phyloP scores from a whole-genome alignment of 768 basidiomycete genomes.

The Rhodotorula sphaerocarpa region DNA sequence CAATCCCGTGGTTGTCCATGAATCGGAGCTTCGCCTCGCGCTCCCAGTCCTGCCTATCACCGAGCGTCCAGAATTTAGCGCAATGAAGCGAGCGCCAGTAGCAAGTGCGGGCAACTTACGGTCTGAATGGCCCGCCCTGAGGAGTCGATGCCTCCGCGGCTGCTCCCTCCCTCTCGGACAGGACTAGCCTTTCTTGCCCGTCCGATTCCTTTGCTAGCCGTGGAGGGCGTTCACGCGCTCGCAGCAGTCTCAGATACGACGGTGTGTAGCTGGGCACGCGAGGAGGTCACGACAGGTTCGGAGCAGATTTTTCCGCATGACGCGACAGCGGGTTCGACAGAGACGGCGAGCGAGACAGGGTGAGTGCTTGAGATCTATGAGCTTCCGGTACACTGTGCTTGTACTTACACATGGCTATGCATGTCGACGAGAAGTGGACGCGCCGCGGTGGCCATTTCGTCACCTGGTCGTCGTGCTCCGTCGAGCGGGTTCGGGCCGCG shows the following conservation, averaged over 20 bases:
- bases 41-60: constrained; percentile 61
- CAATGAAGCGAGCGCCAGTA: not conserved
- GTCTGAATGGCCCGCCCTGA: constrained; percentile 67
- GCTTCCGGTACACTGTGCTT: too few relatives aligned
- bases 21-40: constrained; percentile 67
- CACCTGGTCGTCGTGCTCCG: too few relatives aligned
- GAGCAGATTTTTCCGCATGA: too few relatives aligned
- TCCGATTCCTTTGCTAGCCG: constrained; percentile 49
- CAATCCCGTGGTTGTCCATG: constrained; percentile 74
- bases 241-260: constrained; percentile 62
- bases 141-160: constrained; percentile 47
- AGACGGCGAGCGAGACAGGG: too few relatives aligned
- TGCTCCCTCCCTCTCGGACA: constrained; percentile 61
- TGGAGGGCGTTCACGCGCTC: constrained; percentile 50
- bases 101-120: constrained; percentile 3
- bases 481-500: too few relatives aligned
- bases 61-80: too few relatives aligned
- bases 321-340: too few relatives aligned
- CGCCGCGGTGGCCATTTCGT: constrained; percentile 54
- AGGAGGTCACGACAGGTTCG: too few relatives aligned
- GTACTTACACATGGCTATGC: constrained; percentile 78
- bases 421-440: constrained; percentile 59
- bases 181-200: constrained; percentile 66
- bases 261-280: constrained; percentile 43
- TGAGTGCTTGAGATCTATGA: too few relatives aligned